Percentiles rank a stretch among this genome's conserved stretches.
Evolutionary conservation across 768 basidiomycete species (phyloP).

Genomic region (Hygrophorus russula): DNA sequence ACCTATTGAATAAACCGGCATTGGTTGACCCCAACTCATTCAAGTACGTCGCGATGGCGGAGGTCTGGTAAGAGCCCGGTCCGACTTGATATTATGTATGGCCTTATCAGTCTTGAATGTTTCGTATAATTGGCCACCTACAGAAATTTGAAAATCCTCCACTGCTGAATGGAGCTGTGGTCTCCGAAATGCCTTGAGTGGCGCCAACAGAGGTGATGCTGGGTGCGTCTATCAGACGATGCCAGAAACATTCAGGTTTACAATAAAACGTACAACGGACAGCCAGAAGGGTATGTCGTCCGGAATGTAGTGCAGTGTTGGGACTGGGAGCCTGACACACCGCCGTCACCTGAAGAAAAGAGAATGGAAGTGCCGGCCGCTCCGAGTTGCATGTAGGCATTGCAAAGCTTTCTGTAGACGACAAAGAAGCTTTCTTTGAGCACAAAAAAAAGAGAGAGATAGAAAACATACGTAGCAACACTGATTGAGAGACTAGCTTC

Average conservation of each 20-base stretch:
- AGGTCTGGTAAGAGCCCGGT: conserved; percentile 13
- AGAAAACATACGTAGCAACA: background rate
- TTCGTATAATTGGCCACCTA: conserved; percentile 15
- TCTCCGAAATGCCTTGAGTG: conserved; percentile 30
- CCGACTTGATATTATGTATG: background rate
- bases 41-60: conserved; percentile 15
- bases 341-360: conserved; percentile 38
- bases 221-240: background rate
- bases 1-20: conserved; percentile 32
- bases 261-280: conserved; percentile 18
- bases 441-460: background rate
- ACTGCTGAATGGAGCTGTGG: conserved; percentile 31
- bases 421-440: background rate
- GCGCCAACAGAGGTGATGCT: conserved; percentile 22
- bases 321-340: conserved; percentile 28
- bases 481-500: conserved; percentile 16
- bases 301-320: conserved; percentile 5
- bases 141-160: conserved; percentile 30
- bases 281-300: conserved; percentile 35
- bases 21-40: conserved; percentile 19
- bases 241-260: background rate
- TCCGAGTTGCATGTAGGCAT: conserved; percentile 26
- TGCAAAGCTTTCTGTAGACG: conserved; percentile 14
- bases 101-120: conserved; percentile 8
- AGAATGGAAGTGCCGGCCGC: conserved; percentile 37